Conservation (phyloP, 345 rosid species). For the Erodium maritimum region DNA sequence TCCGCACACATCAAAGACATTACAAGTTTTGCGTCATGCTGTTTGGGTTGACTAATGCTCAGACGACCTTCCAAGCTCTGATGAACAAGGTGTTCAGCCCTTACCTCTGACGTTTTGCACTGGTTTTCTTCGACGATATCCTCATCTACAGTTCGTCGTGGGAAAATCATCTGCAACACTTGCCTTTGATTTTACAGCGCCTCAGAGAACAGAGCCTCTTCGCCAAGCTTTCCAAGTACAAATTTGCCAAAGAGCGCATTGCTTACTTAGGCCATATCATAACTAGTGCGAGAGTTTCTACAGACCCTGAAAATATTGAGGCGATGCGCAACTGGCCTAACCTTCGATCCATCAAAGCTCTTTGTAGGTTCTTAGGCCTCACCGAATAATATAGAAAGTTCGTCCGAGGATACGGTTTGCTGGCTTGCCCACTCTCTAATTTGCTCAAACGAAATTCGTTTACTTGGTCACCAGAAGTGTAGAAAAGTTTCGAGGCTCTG, state of each 20-base stretch:
- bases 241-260: background rate
- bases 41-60: background rate
- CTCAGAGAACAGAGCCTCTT: background rate
- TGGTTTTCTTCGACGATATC: conserved; percentile 2
- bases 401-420: background rate
- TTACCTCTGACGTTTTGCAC: background rate
- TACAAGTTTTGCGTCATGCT: background rate
- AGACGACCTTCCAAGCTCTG: no score
- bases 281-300: background rate
- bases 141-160: background rate
- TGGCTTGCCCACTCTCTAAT: background rate
- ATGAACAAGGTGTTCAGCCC: no score
- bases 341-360: no score
- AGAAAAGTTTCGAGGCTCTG: background rate
- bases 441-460: background rate
- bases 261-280: background rate
- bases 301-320: background rate
- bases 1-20: background rate
- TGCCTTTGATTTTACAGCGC: background rate
- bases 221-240: background rate
- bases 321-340: no score
- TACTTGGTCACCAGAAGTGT: background rate
- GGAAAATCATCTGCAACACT: background rate
- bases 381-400: no score
- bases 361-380: no score